Evolutionary conservation across 2,329 filamentous ascomycete genomes (phyloP), one percentile per base, ranked within the genome.

Genomic region (Helicocarpus griseus): DNA sequence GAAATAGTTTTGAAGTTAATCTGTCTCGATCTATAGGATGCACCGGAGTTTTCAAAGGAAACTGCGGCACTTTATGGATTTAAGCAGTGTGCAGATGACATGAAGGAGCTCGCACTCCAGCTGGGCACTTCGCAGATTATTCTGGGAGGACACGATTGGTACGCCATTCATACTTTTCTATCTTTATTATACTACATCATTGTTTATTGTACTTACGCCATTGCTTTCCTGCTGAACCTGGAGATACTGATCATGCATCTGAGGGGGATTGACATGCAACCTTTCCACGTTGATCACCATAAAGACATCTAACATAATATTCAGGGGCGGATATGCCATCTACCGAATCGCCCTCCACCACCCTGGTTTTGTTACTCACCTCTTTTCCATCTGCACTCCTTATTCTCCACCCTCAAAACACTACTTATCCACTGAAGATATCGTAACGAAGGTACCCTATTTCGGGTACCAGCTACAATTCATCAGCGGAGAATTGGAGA

Each of bases 81-180:
- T 65, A 93, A 89, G 72, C 80, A 77, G 56, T 80, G 86, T 54
- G 77, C 85, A 17, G 80, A 83, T 50, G 89, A 95, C 63, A 78
- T 97, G 58, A 83, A 81, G 21, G 82, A 81, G 55, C 76, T 97
- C 22, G 81, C 85, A 5, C 72, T 71, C 53, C 77, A 83, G 35
- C 66, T 83, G 4, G 71, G 73, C 3, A 71, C 74, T 49, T 72
- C 64, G 40, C 73, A 67, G 45, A 85, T 95, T 62, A 83, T 96
- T 52, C 77, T 96, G 13, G 89, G 89, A 46, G 91, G 89, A 6
- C 91, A 96, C 71, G 91, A 97, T 70, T 96, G 91, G 80, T 72
- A 66, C 45, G 50, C 56, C 19, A 24, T 39, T n/a, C 8, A 46
- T 17, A 11, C 3, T 33, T 17, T 4, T 9, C n/a, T 46, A 33